Conservation (phyloP, 139 green algal species). For the Micractinium conductrix region DNA sequence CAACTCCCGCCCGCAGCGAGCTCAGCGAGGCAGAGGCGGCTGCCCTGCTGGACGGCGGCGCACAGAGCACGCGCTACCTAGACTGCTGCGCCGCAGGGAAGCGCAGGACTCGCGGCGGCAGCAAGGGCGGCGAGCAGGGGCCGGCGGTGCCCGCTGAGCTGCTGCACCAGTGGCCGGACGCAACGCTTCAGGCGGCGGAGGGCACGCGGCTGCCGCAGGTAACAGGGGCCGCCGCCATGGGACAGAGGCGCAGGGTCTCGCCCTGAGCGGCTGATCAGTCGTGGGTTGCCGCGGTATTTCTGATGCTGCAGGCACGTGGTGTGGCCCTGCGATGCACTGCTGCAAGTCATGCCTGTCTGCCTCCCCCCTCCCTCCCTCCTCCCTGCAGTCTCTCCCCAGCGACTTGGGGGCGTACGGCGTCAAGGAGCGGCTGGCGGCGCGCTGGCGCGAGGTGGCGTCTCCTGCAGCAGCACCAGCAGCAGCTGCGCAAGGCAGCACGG, state of each 20-base stretch:
- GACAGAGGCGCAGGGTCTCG: too few species aligned
- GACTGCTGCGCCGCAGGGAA: background rate
- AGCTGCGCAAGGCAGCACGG: background rate
- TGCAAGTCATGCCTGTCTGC: background rate
- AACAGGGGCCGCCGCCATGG: too few species aligned
- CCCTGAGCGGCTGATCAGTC: too few species aligned
- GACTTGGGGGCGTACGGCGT: slow-evolving; percentile 55
- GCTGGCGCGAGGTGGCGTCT: slow-evolving; percentile 63
- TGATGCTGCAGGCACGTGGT: too few species aligned
- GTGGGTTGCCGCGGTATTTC: too few species aligned
- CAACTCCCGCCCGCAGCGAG: too few species aligned
- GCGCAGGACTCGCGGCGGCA: slow-evolving; percentile 5
- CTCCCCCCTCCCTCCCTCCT: background rate
- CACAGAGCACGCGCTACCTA: slow-evolving; percentile 1
- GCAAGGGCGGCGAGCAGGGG: slow-evolving; percentile 21
- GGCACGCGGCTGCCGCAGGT: slow-evolving; percentile 24
- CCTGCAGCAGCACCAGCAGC: background rate
- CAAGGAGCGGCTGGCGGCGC: slow-evolving; percentile 61
- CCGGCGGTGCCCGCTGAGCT: slow-evolving; percentile 13
- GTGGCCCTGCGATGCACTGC: too few species aligned
- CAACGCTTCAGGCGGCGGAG: slow-evolving; percentile 20
- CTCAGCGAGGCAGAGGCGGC: slow-evolving; percentile 7
- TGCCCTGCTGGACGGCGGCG: slow-evolving; percentile 11
- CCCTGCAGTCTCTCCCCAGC: slow-evolving; percentile 28
- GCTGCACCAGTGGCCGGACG: slow-evolving; percentile 10